Conservation (phyloP, 164 flowering plant genomes). For the Aristolochia californica region DNA sequence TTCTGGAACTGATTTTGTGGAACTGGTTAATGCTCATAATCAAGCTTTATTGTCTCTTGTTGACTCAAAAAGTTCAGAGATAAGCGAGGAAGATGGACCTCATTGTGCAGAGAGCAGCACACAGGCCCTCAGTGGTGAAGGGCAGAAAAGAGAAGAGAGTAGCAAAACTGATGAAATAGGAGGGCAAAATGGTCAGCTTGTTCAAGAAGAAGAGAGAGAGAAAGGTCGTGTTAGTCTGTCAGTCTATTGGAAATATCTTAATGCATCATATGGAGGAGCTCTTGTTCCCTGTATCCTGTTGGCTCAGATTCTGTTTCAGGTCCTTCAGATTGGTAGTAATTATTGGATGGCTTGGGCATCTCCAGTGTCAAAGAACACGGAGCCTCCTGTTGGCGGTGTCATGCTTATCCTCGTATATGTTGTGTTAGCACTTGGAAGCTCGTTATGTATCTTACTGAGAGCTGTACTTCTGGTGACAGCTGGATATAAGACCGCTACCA, state of each 20-base stretch:
- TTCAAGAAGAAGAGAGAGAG: conserved; percentile 94
- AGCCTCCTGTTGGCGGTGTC: conserved; percentile 31
- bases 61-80: conserved; percentile 19
- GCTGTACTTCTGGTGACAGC: conserved; percentile 42
- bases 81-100: conserved; percentile 9
- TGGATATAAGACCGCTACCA: conserved; percentile 62
- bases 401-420: conserved; percentile 54
- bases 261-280: conserved; percentile 64
- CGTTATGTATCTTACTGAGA: conserved; percentile 50
- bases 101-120: neutral
- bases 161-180: conserved; percentile 28
- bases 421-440: conserved; percentile 55
- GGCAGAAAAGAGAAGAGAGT: conserved; percentile 13
- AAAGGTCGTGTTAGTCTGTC: conserved; percentile 68
- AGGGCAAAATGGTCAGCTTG: conserved; percentile 51
- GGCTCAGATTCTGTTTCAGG: conserved; percentile 45
- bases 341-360: conserved; percentile 97
- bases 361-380: conserved; percentile 49
- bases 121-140: conserved; percentile 9
- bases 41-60: conserved; percentile 40
- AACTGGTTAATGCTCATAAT: conserved; percentile 82
- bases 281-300: conserved; percentile 63
- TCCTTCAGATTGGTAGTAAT: conserved; percentile 82
- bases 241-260: conserved; percentile 78
- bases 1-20: conserved; percentile 74